These are phyloP conservation scores for Rhodotorula sp. DNA, from an alignment of 1,284 basidiomycete species.

Conservation along the genomic window DNA sequence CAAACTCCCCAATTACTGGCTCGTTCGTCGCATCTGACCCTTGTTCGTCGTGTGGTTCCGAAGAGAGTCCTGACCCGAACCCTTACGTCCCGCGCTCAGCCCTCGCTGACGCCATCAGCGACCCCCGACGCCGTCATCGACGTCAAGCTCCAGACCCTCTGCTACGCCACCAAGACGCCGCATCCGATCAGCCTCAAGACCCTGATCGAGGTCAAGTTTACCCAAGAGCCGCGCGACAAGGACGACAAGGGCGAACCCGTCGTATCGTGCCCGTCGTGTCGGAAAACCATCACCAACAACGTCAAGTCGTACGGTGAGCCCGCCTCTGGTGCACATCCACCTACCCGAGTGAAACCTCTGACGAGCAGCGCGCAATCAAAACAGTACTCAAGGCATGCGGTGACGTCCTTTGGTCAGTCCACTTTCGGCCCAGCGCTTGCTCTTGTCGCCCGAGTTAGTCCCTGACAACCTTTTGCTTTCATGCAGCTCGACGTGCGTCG, in stretches of 20 bases:
- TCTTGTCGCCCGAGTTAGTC: not conserved
- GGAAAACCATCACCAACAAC: constrained; percentile 76
- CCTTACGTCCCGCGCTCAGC: constrained; percentile 12
- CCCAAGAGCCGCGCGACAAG: constrained; percentile 52
- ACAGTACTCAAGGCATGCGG: constrained; percentile 41
- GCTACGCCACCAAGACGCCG: constrained; percentile 68
- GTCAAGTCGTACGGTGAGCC: constrained; percentile 62
- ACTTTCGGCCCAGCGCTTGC: not conserved
- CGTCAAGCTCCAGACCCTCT: constrained; percentile 80
- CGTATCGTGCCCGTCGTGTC: constrained; percentile 83
- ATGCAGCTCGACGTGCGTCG: constrained; percentile 39
- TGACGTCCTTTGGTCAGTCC: constrained; percentile 40
- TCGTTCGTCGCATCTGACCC: constrained; percentile 48
- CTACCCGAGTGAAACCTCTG: not conserved
- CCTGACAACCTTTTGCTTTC: not conserved
- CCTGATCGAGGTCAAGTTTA: constrained; percentile 46
- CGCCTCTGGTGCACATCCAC: too few species aligned
- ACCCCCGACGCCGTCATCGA: constrained; percentile 64
- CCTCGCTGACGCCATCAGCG: constrained; percentile 79
- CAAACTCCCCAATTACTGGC: constrained; percentile 92
- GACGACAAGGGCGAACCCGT: constrained; percentile 55
- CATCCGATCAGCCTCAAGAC: constrained; percentile 60
- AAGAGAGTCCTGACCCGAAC: too few species aligned
- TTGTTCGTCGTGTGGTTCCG: too few species aligned
- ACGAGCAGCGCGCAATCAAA: not conserved